Base-by-base conservation (phyloP, 1,284 basidiomycete genomes). In the Mycena sp. region DNA sequence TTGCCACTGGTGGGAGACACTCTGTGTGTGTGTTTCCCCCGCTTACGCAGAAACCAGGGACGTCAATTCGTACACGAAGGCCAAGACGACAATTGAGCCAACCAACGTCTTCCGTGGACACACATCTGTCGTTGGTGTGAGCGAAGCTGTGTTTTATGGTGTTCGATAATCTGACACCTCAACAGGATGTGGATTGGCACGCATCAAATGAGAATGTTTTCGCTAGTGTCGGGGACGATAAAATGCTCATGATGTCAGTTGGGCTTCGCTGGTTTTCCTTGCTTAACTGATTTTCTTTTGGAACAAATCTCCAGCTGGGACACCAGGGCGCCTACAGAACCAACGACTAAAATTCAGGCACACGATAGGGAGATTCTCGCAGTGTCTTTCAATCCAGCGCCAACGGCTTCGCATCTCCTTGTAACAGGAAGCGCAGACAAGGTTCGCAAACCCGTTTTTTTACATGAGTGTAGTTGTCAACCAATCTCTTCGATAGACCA, bases 161-260 rank as follows among this genome's bases (percentile, higher is more conserved):
- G 17, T 6, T 14, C 45, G 37, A 45, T 49, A 28, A 46, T 52
- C 45, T 53, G 61, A 26, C 55, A 30, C 59, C 38, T 41, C 30
- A 32, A 54, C n/a, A 98, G 94, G 98, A 99, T 74, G 96, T 99
- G 2, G 96, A 98, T 68, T 99, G 97, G 97, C 93, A 98, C 78
- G 82, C 90, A 12, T 87, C 86, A 21, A 84, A 93, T 74, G 94
- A 96, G 61, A 89, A 91, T 69, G 81, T 96, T 49, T 96, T 99
- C 72, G 96, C 92, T 3, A 98, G 95, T 67, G 97, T 98, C n/a
- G 95, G 96, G 30, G 97, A 99, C 71, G 97, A 99, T 77, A 93
- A 92, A 73, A 89, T 93, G 83, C 85, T 99, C 67, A 89, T 99
- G 82, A 84, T 99, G 95, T 98, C 73, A 72, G 73, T 69, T n/a